Conservation (phyloP, 2,329 filamentous ascomycete genomes). For the Tolypocladium guangdongense region DNA sequence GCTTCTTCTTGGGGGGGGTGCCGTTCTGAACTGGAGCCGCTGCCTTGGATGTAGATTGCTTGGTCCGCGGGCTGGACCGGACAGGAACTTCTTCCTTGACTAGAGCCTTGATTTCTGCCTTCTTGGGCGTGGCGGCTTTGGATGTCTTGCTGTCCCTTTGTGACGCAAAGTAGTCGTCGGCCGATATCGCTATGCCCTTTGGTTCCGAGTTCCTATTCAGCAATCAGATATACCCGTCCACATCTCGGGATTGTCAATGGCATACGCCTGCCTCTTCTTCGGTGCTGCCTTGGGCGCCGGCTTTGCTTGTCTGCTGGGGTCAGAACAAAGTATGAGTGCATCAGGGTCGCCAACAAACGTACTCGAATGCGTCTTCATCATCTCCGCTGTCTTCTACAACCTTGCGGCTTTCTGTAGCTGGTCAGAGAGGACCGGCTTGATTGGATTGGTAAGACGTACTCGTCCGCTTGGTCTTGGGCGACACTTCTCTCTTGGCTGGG, state of each 20-base stretch:
- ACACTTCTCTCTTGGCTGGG: conserved; percentile 33
- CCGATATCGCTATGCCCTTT: conserved; percentile 40
- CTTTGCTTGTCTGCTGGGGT: conserved; percentile 36
- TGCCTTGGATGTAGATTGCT: conserved; percentile 23
- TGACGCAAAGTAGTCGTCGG: conserved; percentile 47
- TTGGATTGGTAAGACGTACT: conserved; percentile 23
- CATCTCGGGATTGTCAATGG: not conserved
- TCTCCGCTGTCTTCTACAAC: conserved; percentile 75
- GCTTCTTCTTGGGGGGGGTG: conserved; percentile 27
- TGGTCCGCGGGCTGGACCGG: conserved; percentile 42
- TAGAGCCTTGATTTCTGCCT: conserved; percentile 25
- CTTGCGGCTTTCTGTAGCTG: conserved; percentile 43
- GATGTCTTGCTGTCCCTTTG: conserved; percentile 27
- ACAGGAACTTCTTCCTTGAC: conserved; percentile 32
- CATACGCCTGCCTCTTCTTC: conserved; percentile 46
- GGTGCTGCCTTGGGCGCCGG: conserved; percentile 34
- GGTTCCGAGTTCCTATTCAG: conserved; percentile 25
- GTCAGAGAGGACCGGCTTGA: conserved; percentile 8
- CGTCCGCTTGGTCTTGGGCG: conserved; percentile 31
- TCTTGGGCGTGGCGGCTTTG: conserved; percentile 27
- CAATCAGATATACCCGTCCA: not conserved
- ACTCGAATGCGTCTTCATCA: conserved; percentile 47
- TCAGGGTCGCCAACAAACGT: not conserved
- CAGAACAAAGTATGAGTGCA: conserved; percentile 4
- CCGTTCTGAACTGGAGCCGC: conserved; percentile 17